Percentiles rank a stretch among this genome's conserved stretches.
Conservation (phyloP, 306 rosid species). For the Delonix regia region DNA sequence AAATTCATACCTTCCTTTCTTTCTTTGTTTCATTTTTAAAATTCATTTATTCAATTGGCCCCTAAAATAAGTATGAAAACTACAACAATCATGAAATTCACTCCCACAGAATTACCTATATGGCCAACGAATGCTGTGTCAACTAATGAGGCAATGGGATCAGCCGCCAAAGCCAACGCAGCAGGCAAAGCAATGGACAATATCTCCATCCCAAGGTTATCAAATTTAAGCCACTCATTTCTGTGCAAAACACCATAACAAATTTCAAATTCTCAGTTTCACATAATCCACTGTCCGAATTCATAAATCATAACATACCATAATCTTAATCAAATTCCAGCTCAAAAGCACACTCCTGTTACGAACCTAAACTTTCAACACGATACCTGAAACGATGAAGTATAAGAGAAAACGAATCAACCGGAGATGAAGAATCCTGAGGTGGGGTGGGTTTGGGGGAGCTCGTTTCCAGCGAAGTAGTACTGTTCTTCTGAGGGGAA, state of each 20-base stretch:
- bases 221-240: conserved; percentile 48
- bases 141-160: conserved; percentile 83
- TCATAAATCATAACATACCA: neutral
- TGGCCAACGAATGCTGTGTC: conserved; percentile 95
- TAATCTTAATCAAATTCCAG: neutral
- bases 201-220: conserved; percentile 72
- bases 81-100: conserved; percentile 28
- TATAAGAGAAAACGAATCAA: conserved; percentile 9
- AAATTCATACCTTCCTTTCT: neutral
- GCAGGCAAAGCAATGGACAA: conserved; percentile 93
- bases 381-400: conserved; percentile 40
- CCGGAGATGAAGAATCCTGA: conserved; percentile 10
- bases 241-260: conserved; percentile 30
- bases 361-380: neutral
- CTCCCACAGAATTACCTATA: conserved; percentile 60
- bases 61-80: conserved; percentile 13
- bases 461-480: conserved; percentile 33
- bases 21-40: too few species aligned
- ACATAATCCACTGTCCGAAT: neutral
- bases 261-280: neutral
- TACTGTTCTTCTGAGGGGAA: conserved; percentile 32
- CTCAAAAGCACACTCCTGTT: neutral
- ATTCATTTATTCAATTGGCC: too few species aligned
- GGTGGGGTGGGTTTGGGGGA: conserved; percentile 4
- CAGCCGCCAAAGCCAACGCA: conserved; percentile 87